Percentiles rank a stretch among this genome's conserved stretches.
Conservation (phyloP, 192 early-diverging fungal genomes). For the Backusella tuberculispora region DNA sequence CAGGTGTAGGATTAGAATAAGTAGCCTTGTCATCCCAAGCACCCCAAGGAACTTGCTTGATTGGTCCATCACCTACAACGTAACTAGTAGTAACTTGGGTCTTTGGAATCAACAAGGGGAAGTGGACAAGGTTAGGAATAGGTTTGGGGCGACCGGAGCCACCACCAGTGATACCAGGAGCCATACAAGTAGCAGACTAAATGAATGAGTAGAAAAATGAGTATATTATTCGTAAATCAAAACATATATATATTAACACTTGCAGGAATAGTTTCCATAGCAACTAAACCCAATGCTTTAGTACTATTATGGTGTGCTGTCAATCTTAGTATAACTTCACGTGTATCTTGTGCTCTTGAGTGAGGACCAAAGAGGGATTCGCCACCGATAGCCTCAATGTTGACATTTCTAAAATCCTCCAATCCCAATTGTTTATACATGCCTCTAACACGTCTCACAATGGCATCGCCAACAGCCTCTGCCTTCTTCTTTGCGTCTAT, state of each 20-base stretch:
- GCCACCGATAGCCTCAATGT: slow-evolving; percentile 62
- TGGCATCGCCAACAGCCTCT: slow-evolving; percentile 58
- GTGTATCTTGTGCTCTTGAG: slow-evolving; percentile 24
- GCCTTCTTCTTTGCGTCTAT: slow-evolving; percentile 58
- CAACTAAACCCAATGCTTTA: slow-evolving; percentile 48
- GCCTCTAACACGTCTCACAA: slow-evolving; percentile 47
- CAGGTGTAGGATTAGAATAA: slow-evolving; percentile 28
- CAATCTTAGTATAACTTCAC: slow-evolving; percentile 55
- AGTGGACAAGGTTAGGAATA: slow-evolving; percentile 63
- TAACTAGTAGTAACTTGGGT: slow-evolving; percentile 41
- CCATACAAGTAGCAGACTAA: slow-evolving; percentile 59
- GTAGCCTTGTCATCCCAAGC: slow-evolving; percentile 26
- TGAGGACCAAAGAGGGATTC: slow-evolving; percentile 57
- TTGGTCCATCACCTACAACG: slow-evolving; percentile 40
- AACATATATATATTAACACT: neutral
- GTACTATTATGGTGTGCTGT: slow-evolving; percentile 49
- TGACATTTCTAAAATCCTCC: slow-evolving; percentile 53
- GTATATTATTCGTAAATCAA: neutral
- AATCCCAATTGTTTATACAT: slow-evolving; percentile 52
- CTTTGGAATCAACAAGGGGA: slow-evolving; percentile 62
- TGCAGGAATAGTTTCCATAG: slow-evolving; percentile 55
- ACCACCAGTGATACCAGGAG: slow-evolving; percentile 59
- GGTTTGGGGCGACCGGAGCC: slow-evolving; percentile 60
- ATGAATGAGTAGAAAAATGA: slow-evolving; percentile 2
- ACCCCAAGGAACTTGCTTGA: slow-evolving; percentile 33